Conservation (phyloP, 441 rosid genomes). For the Eruca vesicaria region DNA sequence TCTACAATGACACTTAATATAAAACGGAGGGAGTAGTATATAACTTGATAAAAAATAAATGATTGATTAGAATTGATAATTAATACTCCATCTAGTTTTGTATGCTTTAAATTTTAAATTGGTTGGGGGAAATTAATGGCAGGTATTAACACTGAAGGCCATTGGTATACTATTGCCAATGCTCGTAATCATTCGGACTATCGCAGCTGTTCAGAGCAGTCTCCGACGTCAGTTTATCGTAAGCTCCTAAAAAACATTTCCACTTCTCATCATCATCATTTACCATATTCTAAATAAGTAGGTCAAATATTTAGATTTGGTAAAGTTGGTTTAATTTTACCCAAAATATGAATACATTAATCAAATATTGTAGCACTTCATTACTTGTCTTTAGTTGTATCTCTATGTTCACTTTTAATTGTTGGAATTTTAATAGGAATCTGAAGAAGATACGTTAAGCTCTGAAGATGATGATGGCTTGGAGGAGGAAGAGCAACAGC, state of each 20-base stretch:
- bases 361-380: neutral
- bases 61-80: neutral
- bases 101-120: neutral
- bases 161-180: slow-evolving; percentile 77
- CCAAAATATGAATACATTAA: neutral
- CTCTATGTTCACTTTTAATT: neutral
- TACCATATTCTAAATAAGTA: neutral
- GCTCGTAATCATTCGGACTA: slow-evolving; percentile 55
- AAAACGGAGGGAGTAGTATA: no score
- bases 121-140: slow-evolving; percentile 6
- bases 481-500: slow-evolving; percentile 42
- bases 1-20: no score
- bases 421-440: slow-evolving; percentile 26
- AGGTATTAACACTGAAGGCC: slow-evolving; percentile 64
- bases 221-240: slow-evolving; percentile 47
- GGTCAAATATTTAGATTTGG: neutral
- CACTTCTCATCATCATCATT: neutral
- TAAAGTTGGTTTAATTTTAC: neutral
- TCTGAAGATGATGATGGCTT: slow-evolving; percentile 34
- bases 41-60: neutral
- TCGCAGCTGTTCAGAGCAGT: slow-evolving; percentile 56
- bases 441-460: slow-evolving; percentile 35
- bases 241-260: slow-evolving; percentile 14
- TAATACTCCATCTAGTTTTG: neutral
- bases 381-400: neutral